Evolutionary conservation across 2,329 filamentous ascomycete genomes (phyloP).

Genomic region (Bimuria novae-zelandiae): DNA sequence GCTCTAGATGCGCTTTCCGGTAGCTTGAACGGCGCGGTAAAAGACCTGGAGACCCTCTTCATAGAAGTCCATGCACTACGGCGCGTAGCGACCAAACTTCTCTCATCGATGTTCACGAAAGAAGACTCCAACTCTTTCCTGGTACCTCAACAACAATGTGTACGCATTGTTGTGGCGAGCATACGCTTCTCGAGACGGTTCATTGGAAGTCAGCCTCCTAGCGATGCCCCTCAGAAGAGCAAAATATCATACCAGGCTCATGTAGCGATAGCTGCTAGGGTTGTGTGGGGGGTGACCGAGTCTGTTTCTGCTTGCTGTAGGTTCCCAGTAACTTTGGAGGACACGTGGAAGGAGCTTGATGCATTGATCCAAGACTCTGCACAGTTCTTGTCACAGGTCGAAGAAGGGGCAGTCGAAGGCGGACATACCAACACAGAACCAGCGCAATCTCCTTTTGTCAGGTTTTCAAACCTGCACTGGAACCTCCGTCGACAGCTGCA

Average conservation of each 20-base stretch:
- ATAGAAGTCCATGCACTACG: conserved; percentile 41
- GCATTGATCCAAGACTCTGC: conserved; percentile 37
- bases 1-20: conserved; percentile 35
- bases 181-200: conserved; percentile 42
- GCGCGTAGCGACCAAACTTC: conserved; percentile 33
- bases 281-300: conserved; percentile 41
- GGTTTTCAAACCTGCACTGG: conserved; percentile 74
- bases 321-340: conserved; percentile 21
- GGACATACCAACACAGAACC: conserved; percentile 6
- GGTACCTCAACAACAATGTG: conserved; percentile 18
- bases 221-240: conserved; percentile 22
- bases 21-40: conserved; percentile 35
- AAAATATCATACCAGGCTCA: conserved; percentile 28
- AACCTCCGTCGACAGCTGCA: conserved; percentile 60
- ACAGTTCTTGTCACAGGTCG: conserved; percentile 33
- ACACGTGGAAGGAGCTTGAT: conserved; percentile 40
- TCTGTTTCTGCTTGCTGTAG: conserved; percentile 42
- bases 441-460: conserved; percentile 54
- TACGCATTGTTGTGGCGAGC: conserved; percentile 34
- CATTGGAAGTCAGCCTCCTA: conserved; percentile 25
- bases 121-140: not conserved
- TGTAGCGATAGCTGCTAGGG: conserved; percentile 30
- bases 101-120: conserved; percentile 21
- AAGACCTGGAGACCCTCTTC: conserved; percentile 43
- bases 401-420: conserved; percentile 18